Evolutionary conservation across 1,284 basidiomycete genomes (phyloP), one percentile per base, ranked within the genome.

Genomic region (Peniophora sp.): DNA sequence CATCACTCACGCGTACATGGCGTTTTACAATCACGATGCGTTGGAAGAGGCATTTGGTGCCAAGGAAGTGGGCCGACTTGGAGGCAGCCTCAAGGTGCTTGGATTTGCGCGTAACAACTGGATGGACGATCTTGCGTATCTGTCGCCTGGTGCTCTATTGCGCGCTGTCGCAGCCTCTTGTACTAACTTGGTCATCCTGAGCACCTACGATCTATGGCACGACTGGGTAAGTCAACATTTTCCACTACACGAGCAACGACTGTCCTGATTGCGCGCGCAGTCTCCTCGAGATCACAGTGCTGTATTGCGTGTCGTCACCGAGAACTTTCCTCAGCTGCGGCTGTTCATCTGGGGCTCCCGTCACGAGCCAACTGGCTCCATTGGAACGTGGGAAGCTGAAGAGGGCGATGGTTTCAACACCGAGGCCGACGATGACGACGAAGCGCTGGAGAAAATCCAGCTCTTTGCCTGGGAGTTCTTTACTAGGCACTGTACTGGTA

Each of bases 311-410:
- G 19, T 54, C 34, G 45, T 57, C 38, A 45, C 47, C 10, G 39
- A 52, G 36, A 38, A 56, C 39, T 50, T 53, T 25, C 14, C 43
- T 9, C 50, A 50, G 32, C 44, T 57, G 32, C 39, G 50, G 22
- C 48, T 56, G 10, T 51, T 56, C 52, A 50, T 53, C 0, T 56
- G 55, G 55, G 55, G 48, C 2, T 55, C 55, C 23, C 50, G 50
- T 11, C 50, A 50, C n/a, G 32, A 49, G 24, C 45, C 35, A 0
- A 38, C 20, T 8, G 8, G n/a, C 8, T n/a, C n/a, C 16, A 41
- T 41, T n/a, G 8, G 6, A 41, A n/a, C 38, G 8, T 20, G 16
- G 5, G 8, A 17, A 16, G n/a, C 8, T n/a, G 5, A 8, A 20
- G 19, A 17, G 16, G 8, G 8, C 8, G 38, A n/a, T 41, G 38